Base-by-base conservation (phyloP, 1,139 yeast species). In the Hemisphaericaspora lyxosophila region DNA sequence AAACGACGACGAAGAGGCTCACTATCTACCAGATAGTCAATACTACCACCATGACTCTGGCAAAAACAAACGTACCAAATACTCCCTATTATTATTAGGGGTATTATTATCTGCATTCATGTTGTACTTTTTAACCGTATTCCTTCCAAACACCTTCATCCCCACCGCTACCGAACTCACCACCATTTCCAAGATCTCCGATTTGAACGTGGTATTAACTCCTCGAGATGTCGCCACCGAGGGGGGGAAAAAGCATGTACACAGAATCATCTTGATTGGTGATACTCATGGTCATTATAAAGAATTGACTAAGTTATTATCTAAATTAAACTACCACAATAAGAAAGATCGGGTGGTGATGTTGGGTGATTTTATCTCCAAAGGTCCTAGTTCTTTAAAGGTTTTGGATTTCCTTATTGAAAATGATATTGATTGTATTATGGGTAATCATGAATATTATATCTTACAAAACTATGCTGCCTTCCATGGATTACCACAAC, bases 391-490 rank as follows among this genome's bases (percentile, higher is more conserved):
- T 44, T 85, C 95, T 1, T 46, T 76, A 11, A 78, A 75, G 37
- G 87, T 88, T 4, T 57, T 88, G 20, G 84, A 88, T 42, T 82
- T 64, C 50, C 81, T 87, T 31, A 73, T 81, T 33, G 63, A 73
- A n/a, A 61, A 80, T 46, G 62, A 75, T 4, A 73, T 85, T 13
- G 79, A 78, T 35, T 89, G 96, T 57, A 79, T 90, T 3, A 64
- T 94, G 45, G 97, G 97, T 0, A 90, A 90, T 64, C 96, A 90
- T 59, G 97, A 90, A 56, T 72, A 81, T 49, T 79, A 77, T 45
- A 73, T 82, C 13, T 53, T 85, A 46, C 70, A 76, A 39, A 62
- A 80, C 51, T 85, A 85, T 52, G 78, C 85, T 1, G 68, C 66
- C 34, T 74, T 70, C 51, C 87, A 80, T 50, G 70, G 75, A 4